Evolutionary conservation across 176 grass and related monocot genomes (phyloP).

Genomic region (Pontederia paniculata): DNA sequence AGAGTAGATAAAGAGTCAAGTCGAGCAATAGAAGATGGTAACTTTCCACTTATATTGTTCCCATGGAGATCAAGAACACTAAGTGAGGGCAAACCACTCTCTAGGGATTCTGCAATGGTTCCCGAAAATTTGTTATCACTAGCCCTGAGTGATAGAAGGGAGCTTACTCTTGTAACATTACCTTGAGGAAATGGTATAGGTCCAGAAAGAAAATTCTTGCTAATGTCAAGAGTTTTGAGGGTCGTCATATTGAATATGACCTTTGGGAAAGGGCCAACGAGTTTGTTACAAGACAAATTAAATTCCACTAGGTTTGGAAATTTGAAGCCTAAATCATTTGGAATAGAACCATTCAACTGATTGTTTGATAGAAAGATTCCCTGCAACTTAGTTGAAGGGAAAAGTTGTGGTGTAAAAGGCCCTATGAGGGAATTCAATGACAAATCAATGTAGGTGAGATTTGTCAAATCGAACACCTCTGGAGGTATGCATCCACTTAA

Average conservation of each 20-base stretch:
- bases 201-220: slow-evolving; percentile 70
- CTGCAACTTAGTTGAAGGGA: slow-evolving; percentile 45
- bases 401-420: slow-evolving; percentile 38
- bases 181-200: slow-evolving; percentile 37
- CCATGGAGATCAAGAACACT: slow-evolving; percentile 75
- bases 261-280: slow-evolving; percentile 51
- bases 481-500: slow-evolving; percentile 62
- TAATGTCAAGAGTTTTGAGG: slow-evolving; percentile 58
- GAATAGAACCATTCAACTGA: slow-evolving; percentile 56
- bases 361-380: slow-evolving; percentile 80
- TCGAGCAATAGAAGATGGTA: slow-evolving; percentile 49
- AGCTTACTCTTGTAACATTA: slow-evolving; percentile 26
- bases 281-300: slow-evolving; percentile 64
- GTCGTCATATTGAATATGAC: slow-evolving; percentile 44
- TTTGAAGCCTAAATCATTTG: slow-evolving; percentile 38
- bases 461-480: slow-evolving; percentile 58
- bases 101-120: slow-evolving; percentile 43
- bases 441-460: slow-evolving; percentile 62
- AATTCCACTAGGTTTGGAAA: slow-evolving; percentile 59
- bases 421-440: slow-evolving; percentile 62
- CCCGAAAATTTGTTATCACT: slow-evolving; percentile 75
- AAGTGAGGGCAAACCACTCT: slow-evolving; percentile 50
- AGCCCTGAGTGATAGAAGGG: slow-evolving; percentile 62
- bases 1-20: slow-evolving; percentile 66
- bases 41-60: slow-evolving; percentile 61